Conservation (phyloP, 23 red algal genomes). For the Pyropia haitanensis region DNA sequence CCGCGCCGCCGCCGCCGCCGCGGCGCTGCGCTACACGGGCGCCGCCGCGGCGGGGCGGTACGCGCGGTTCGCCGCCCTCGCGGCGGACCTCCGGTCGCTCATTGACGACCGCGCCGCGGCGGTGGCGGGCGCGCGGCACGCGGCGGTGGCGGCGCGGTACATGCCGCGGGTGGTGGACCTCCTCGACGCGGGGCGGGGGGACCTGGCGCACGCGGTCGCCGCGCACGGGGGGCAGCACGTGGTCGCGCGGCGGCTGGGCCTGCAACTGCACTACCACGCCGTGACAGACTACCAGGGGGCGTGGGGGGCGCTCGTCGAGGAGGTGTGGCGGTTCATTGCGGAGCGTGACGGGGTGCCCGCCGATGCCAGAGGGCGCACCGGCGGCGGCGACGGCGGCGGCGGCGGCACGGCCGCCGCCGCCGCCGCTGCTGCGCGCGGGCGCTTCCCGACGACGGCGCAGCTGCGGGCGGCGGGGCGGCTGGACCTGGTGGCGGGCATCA, state of each 20-base stretch:
- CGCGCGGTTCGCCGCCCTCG: not conserved
- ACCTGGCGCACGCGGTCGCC: slow-evolving; percentile 1
- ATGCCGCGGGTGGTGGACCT: not conserved
- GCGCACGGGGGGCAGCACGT: slow-evolving; percentile 16
- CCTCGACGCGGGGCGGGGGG: slow-evolving; percentile 5
- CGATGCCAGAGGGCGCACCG: no score
- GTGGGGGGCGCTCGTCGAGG: not conserved
- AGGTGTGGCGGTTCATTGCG: no score
- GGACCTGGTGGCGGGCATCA: slow-evolving; percentile 19
- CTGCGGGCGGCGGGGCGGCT: slow-evolving; percentile 6
- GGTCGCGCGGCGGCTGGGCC: slow-evolving; percentile 5
- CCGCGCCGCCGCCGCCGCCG: no score
- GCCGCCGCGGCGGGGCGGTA: no score
- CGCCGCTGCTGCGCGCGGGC: not conserved
- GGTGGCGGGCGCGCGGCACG: no score
- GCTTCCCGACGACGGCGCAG: slow-evolving; percentile 6
- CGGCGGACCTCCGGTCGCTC: not conserved
- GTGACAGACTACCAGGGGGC: not conserved
- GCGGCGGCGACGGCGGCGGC: no score
- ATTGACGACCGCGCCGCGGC: no score
- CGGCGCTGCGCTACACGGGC: no score
- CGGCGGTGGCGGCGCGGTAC: no score
- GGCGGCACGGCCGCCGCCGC: no score
- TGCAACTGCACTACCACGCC: slow-evolving; percentile 16
- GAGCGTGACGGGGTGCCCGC: no score